Conservation (phyloP, 352 stramenopile genomes). For the Pythium coloratum region DNA sequence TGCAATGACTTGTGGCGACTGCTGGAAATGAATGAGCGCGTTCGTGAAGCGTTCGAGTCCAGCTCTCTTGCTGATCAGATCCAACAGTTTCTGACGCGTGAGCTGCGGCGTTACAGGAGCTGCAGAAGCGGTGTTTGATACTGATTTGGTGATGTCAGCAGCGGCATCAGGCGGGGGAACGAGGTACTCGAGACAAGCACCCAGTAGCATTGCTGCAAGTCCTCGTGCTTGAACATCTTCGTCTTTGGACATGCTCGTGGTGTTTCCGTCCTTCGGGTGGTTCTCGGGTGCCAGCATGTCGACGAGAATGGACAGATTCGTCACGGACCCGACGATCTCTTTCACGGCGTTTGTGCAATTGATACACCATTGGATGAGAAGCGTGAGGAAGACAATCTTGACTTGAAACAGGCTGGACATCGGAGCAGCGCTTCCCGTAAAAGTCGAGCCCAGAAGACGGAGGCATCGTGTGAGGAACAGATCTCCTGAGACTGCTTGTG, state of each 20-base stretch:
- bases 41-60: slow-evolving; percentile 68
- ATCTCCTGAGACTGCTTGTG: slow-evolving; percentile 51
- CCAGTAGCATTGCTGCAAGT: slow-evolving; percentile 51
- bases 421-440: slow-evolving; percentile 9
- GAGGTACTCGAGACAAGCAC: slow-evolving; percentile 59
- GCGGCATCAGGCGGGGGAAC: slow-evolving; percentile 9
- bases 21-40: slow-evolving; percentile 64
- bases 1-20: slow-evolving; percentile 44
- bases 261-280: not conserved
- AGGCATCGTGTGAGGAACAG: slow-evolving; percentile 69
- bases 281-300: slow-evolving; percentile 14
- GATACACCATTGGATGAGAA: slow-evolving; percentile 66
- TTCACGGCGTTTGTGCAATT: slow-evolving; percentile 54
- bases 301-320: slow-evolving; percentile 58
- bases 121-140: not conserved
- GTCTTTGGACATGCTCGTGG: slow-evolving; percentile 4
- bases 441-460: slow-evolving; percentile 28
- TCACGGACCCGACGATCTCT: slow-evolving; percentile 57
- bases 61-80: slow-evolving; percentile 67
- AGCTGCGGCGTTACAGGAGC: slow-evolving; percentile 15
- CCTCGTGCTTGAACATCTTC: slow-evolving; percentile 39
- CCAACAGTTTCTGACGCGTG: slow-evolving; percentile 61
- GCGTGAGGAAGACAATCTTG: slow-evolving; percentile 45
- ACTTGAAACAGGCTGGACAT: slow-evolving; percentile 46
- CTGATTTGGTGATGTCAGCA: not conserved